Base-by-base conservation (phyloP, 1,284 basidiomycete genomes). In the Rhodotorula sp. region DNA sequence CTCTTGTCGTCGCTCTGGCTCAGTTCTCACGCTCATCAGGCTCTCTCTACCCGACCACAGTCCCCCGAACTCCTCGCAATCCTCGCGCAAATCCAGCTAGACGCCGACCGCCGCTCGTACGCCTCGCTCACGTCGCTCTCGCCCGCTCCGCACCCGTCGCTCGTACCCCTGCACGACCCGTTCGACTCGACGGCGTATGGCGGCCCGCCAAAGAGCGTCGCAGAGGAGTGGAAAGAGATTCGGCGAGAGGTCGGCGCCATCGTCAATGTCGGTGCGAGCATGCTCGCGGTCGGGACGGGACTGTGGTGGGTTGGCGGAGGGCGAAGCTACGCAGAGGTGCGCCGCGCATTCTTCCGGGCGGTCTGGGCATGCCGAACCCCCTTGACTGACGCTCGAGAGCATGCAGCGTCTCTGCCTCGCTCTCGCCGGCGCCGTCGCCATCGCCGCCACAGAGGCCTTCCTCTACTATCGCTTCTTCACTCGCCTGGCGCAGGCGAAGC, bases 291-390 rank as follows among this genome's bases (percentile, higher is more conserved):
- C 14, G 76, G 57, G 19, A 76, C 73, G 1, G 74, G 66, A 2
- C 72, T 78, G 10, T 79, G 76, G 77, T 79, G 76, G 73, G 78
- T 78, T 16, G 70, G 73, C 25, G 76, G 76, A 3, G 74, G 70
- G 14, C 62, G 68, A 45, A 69, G 67, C 44, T 66, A 69, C 17
- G 70, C 67, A 12, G 65, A 64, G 45, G 77, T 79, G 52, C 45
- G 78, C 66, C 4, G 7, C 14, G n/a, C 34, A 5, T 34, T 34
- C 34, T 34, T 5, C 34, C 34, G 34, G 34, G 34, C 34, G 34
- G 34, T 34, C 5, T 5, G 5, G 5, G 34, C 34, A 16, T 55
- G 41, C 25, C 4, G 45, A 25, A 0, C 57, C 12, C 23, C n/a
- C 17, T 41, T 50, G 21, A 9, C 53, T 50, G 5, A 45, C 27